A percentile compares a stretch with the other conserved stretches of the same genome.
These are phyloP conservation scores for Ogataea trehalophila DNA, from an alignment of 805 yeast species.

Conservation along the genomic window DNA sequence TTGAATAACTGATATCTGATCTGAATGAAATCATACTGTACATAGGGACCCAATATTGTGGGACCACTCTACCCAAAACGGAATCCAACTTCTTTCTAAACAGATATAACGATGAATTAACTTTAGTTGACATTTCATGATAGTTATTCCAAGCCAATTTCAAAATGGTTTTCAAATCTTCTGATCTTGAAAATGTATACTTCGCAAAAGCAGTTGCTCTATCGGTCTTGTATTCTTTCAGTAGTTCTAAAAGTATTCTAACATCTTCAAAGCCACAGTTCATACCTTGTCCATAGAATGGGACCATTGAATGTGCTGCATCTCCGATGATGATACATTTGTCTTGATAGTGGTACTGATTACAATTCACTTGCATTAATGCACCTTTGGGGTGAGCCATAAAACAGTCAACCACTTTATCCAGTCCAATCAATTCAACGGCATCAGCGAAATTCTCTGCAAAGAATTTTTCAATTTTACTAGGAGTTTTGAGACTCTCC, in stretches of 20 bases:
- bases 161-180: constrained; percentile 71
- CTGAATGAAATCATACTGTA: constrained; percentile 92
- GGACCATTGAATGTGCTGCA: constrained; percentile 96
- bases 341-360: constrained; percentile 62
- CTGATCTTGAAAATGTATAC: constrained; percentile 52
- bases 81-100: constrained; percentile 67
- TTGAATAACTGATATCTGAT: constrained; percentile 71
- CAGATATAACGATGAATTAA: constrained; percentile 54
- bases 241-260: constrained; percentile 51
- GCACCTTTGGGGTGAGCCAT: constrained; percentile 66
- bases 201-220: constrained; percentile 45
- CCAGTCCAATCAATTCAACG: constrained; percentile 56
- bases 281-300: constrained; percentile 98
- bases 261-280: constrained; percentile 95
- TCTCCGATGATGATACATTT: constrained; percentile 76
- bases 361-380: constrained; percentile 65
- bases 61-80: constrained; percentile 50
- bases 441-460: constrained; percentile 69
- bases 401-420: constrained; percentile 40
- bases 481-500: constrained; percentile 43
- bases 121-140: constrained; percentile 82
- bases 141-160: constrained; percentile 77
- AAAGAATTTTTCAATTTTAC: constrained; percentile 48
- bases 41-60: constrained; percentile 74
- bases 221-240: constrained; percentile 34